These are phyloP conservation scores for Penicillium subrubescens DNA, from an alignment of 495 filamentous ascomycete species.

Conservation along the genomic window DNA sequence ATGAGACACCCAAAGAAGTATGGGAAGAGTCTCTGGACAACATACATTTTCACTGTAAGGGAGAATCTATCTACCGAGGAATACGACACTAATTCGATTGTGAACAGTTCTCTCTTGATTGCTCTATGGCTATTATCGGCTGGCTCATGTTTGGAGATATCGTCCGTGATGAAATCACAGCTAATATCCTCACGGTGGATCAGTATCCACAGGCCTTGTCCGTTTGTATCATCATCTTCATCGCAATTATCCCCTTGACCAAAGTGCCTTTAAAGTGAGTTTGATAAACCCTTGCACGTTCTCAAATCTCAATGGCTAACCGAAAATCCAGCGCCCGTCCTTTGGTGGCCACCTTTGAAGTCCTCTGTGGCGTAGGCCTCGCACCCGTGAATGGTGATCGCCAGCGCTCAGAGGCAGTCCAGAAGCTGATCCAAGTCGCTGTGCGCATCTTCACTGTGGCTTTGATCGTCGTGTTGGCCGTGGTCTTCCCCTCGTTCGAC, in stretches of 20 bases:
- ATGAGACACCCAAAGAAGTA: slow-evolving; percentile 96
- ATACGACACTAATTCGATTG: slow-evolving; percentile 15
- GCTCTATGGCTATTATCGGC: slow-evolving; percentile 77
- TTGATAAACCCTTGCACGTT: not conserved
- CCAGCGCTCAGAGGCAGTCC: slow-evolving; percentile 53
- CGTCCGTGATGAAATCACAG: slow-evolving; percentile 85
- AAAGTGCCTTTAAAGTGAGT: slow-evolving; percentile 88
- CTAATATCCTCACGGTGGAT: slow-evolving; percentile 73
- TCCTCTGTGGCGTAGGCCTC: slow-evolving; percentile 68
- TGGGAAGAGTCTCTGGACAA: slow-evolving; percentile 70
- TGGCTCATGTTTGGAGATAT: slow-evolving; percentile 91
- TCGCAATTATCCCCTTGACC: slow-evolving; percentile 90
- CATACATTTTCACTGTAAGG: slow-evolving; percentile 86
- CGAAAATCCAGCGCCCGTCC: slow-evolving; percentile 64
- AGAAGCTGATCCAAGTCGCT: slow-evolving; percentile 56
- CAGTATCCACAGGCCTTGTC: slow-evolving; percentile 77
- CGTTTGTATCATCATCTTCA: slow-evolving; percentile 77
- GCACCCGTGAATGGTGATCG: slow-evolving; percentile 36
- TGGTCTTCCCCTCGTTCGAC: slow-evolving; percentile 87
- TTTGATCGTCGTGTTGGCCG: slow-evolving; percentile 67
- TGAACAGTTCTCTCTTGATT: slow-evolving; percentile 73
- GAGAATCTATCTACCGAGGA: not conserved
- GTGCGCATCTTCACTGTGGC: slow-evolving; percentile 62
- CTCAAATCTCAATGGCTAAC: slow-evolving; percentile 18
- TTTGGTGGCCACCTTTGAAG: slow-evolving; percentile 81